A percentile compares a stretch with the other conserved stretches of the same genome.
These are phyloP conservation scores for Botrytis deweyae DNA, from an alignment of 2,329 filamentous ascomycete species.

Conservation along the genomic window DNA sequence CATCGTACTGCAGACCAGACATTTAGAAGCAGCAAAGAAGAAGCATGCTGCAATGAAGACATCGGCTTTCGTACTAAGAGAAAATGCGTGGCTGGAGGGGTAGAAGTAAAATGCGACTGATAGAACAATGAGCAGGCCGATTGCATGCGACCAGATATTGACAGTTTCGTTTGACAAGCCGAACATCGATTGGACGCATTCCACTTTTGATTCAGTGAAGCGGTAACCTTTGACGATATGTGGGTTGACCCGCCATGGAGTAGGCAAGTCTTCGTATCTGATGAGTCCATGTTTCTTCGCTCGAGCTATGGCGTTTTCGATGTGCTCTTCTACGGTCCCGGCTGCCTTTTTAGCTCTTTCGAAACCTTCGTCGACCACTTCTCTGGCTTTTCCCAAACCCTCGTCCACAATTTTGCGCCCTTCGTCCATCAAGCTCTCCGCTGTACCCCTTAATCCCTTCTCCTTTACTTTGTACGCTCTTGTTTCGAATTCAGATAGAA, in stretches of 20 bases:
- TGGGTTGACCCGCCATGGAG: slow-evolving; percentile 92
- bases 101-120: slow-evolving; percentile 95
- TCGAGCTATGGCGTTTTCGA: slow-evolving; percentile 72
- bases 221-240: slow-evolving; percentile 91
- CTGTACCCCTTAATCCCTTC: slow-evolving; percentile 71
- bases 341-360: slow-evolving; percentile 81
- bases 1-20: slow-evolving; percentile 88
- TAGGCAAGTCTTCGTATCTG: slow-evolving; percentile 83
- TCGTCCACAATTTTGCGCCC: slow-evolving; percentile 80
- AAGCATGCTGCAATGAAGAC: slow-evolving; percentile 90
- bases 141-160: slow-evolving; percentile 96
- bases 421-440: slow-evolving; percentile 71
- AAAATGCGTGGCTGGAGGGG: slow-evolving; percentile 82
- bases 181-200: slow-evolving; percentile 82
- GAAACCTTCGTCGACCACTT: slow-evolving; percentile 76
- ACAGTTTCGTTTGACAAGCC: slow-evolving; percentile 87
- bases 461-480: slow-evolving; percentile 78
- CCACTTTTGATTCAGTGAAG: slow-evolving; percentile 87
- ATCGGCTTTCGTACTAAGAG: slow-evolving; percentile 80
- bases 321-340: slow-evolving; percentile 77
- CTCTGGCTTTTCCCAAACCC: slow-evolving; percentile 69
- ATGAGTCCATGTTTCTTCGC: slow-evolving; percentile 82
- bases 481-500: slow-evolving; percentile 81
- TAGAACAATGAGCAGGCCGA: slow-evolving; percentile 86
- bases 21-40: slow-evolving; percentile 94